phyloP scores from a whole-genome alignment of 805 yeast genomes.

The Suhomyces kilbournensis region DNA sequence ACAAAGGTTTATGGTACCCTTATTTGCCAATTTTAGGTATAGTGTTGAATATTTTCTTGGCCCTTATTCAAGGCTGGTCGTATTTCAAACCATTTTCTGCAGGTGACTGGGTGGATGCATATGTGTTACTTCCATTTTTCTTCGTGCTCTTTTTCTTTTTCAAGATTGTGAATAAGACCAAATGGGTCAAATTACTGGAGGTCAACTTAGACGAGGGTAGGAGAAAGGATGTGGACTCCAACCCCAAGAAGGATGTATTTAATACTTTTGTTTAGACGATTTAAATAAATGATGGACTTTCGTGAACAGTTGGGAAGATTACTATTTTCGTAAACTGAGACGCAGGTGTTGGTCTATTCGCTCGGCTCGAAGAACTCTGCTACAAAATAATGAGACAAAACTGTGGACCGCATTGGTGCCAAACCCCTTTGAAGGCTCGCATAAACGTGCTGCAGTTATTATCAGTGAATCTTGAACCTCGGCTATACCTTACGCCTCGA shows the following conservation, averaged over 20 bases:
- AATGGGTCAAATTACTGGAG: slow-evolving; percentile 40
- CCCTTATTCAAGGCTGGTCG: slow-evolving; percentile 66
- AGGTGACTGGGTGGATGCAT: slow-evolving; percentile 50
- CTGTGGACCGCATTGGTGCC: not conserved
- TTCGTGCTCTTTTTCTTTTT: slow-evolving; percentile 38
- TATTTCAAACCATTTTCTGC: slow-evolving; percentile 55
- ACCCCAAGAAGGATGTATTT: not conserved
- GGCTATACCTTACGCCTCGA: not conserved
- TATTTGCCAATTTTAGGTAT: slow-evolving; percentile 48
- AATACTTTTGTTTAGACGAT: not conserved
- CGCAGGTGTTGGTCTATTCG: not conserved
- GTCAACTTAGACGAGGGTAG: slow-evolving; percentile 54
- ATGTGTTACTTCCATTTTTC: slow-evolving; percentile 60
- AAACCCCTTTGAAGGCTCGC: not conserved
- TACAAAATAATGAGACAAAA: not conserved
- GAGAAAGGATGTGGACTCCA: slow-evolving; percentile 31
- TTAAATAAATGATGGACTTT: not conserved
- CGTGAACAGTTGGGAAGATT: no score
- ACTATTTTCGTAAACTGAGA: not conserved
- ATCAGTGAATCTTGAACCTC: not conserved
- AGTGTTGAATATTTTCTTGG: slow-evolving; percentile 48
- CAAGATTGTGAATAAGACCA: slow-evolving; percentile 37
- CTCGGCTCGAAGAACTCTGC: not conserved
- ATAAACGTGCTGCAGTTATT: not conserved
- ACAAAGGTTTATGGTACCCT: slow-evolving; percentile 47